Base-by-base conservation (phyloP, 2,329 filamentous ascomycete genomes). In the Pestalotiopsis sp. region DNA sequence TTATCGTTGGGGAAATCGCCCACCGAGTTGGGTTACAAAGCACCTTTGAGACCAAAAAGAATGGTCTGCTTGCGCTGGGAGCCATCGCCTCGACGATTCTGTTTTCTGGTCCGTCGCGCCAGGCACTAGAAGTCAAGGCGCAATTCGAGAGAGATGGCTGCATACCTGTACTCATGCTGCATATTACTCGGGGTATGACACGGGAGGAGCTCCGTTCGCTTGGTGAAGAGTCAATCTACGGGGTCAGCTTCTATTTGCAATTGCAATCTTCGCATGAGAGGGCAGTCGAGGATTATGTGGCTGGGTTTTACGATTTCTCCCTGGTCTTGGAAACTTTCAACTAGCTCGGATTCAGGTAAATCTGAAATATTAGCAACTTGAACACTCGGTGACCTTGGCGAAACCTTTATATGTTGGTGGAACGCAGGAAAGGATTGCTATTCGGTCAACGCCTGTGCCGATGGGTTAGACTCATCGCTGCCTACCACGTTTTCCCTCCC, bases 251-350 rank as follows among this genome's bases (percentile, higher is more conserved):
- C 7, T 3, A 1, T 25, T 25, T 13, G 3, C n/a, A 11, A 12
- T 1, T 64, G 11, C 39, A 13, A 14, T 49, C 14, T 2, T 7
- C 23, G 13, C 61, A 64, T 2, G 61, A 64, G 23, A 64, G 49
- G 17, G 38, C 61, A 11, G 39, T 64, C 20, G 61, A 64, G 7
- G 25, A 64, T 31, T 64, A 64, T 38, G 39, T 64, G 1, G 61
- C 61, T 20, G 61, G 61, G 1, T 64, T 64, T 23, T 64, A 64
- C 39, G 61, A 64, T 20, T 64, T 64, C 2, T 23, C 61, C 13
- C 61, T 64, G 3, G 61, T 64, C 14, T 4, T 62, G 25, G 59
- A 41, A 38, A 4, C 31, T 3, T 7, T 61, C 3, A 61, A 12
- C 13, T 36, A 61, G 25, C 25, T 27, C 25, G 25, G 45, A 49